Evolutionary conservation across 305 asterid species (phyloP), one percentile per base, ranked within the genome.

Genomic region (Fraxinus platypoda): DNA sequence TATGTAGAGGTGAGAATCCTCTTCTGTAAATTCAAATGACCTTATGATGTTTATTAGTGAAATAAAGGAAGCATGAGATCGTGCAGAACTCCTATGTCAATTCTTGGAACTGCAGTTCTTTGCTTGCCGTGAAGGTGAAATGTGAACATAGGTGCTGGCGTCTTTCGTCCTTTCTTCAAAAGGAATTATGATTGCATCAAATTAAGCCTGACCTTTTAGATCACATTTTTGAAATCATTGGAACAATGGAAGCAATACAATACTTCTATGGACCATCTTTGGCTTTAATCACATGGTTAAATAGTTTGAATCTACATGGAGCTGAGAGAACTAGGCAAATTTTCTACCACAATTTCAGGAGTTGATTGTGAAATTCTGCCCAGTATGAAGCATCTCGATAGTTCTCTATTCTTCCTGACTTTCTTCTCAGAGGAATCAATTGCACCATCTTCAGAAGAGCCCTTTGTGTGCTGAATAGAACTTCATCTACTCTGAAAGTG

Each of bases 1-100:
- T 81, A 6, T 89, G 82, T 75, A 68, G 68, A 78, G 87, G 74
- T 87, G 91, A 90, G 72, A 46, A 77, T 34, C 80, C 15, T 66
- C 34, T 7, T 64, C 37, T 26, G 35, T 9, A 26, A 26, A 28
- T 68, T 12, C 15, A 54, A 46, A 46, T 46, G 57, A 46, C n/a
- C 57, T 13, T 46, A 46, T 46, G n/a, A 3, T 46, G 57, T 13
- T 13, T 3, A 46, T 46, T 46, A 46, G 57, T 15, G 6, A 13
- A 15, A 41, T 5, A 13, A 54, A 54, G 31, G 15, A 62, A 62
- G 15, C 31, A 8, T 2, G 13, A 62, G 30, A 62, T 21, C 11
- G 13, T 62, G 30, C 28, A 62, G 71, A 62, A 21, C 71, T 62
- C 71, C 71, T 62, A 21, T 62, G 30, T 23, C 30, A 23, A 62